A percentile compares a stretch with the other conserved stretches of the same genome.
Conservation (phyloP, 2,329 filamentous ascomycete species). For the Botryotinia globosa region DNA sequence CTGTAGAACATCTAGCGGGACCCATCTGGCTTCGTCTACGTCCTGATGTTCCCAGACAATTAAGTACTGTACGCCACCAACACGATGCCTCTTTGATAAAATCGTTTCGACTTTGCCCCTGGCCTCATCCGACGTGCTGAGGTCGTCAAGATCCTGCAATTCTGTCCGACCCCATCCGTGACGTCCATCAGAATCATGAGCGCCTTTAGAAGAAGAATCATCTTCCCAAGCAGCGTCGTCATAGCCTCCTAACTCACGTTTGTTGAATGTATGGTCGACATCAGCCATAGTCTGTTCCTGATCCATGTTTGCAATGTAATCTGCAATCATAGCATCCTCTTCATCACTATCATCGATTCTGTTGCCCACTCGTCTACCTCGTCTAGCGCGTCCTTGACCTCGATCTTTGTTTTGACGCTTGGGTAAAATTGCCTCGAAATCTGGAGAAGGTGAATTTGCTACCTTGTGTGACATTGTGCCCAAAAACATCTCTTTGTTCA, state of each 20-base stretch:
- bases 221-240: slow-evolving; percentile 30
- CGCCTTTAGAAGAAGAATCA: slow-evolving; percentile 22
- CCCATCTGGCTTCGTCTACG: slow-evolving; percentile 50
- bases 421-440: slow-evolving; percentile 17
- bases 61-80: slow-evolving; percentile 49
- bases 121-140: slow-evolving; percentile 50
- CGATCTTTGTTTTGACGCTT: slow-evolving; percentile 12
- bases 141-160: slow-evolving; percentile 47
- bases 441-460: slow-evolving; percentile 16
- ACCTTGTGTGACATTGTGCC: neutral
- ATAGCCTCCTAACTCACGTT: slow-evolving; percentile 47
- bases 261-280: slow-evolving; percentile 22
- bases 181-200: slow-evolving; percentile 4
- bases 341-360: slow-evolving; percentile 15
- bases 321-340: slow-evolving; percentile 34
- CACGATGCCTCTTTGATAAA: slow-evolving; percentile 45
- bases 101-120: slow-evolving; percentile 44
- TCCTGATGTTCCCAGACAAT: slow-evolving; percentile 47
- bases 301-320: slow-evolving; percentile 41
- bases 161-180: slow-evolving; percentile 45
- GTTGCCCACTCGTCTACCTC: neutral
- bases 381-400: slow-evolving; percentile 17
- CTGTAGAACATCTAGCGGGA: slow-evolving; percentile 41
- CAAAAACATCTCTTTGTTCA: slow-evolving; percentile 3
- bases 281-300: slow-evolving; percentile 26